These are phyloP conservation scores for Cyberlindnera subsufficiens DNA, from an alignment of 805 yeast genomes.

Conservation along the genomic window DNA sequence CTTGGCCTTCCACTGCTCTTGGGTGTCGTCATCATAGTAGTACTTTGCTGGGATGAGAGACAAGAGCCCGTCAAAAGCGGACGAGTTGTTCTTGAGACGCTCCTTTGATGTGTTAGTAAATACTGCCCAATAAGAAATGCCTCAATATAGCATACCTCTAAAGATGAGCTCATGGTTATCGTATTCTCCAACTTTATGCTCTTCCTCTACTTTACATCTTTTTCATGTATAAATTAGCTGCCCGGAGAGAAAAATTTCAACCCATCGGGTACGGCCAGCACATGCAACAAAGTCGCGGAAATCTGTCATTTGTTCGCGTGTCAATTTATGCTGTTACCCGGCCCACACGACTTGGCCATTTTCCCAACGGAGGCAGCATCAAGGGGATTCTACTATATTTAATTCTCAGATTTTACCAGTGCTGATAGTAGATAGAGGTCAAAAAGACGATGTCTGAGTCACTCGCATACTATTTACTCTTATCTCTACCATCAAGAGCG, in stretches of 20 bases:
- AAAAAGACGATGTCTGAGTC: conserved; percentile 23
- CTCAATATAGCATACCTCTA: conserved; percentile 44
- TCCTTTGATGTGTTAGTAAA: conserved; percentile 36
- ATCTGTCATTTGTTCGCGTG: not conserved
- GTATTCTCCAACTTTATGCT: not conserved
- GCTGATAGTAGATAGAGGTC: too few species aligned
- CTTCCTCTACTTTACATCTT: not conserved
- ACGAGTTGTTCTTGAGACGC: conserved; percentile 69
- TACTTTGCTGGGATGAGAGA: conserved; percentile 92
- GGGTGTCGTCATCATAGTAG: conserved; percentile 86
- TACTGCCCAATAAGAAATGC: not conserved
- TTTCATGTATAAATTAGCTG: not conserved
- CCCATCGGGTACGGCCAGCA: conserved; percentile 4
- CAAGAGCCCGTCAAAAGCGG: conserved; percentile 82
- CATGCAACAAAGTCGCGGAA: conserved; percentile 2
- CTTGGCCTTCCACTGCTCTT: conserved; percentile 86
- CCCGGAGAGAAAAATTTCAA: conserved; percentile 3
- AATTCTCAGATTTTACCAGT: too few species aligned
- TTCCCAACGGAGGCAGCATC: too few species aligned
- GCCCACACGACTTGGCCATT: not conserved
- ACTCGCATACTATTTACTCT: conserved; percentile 41
- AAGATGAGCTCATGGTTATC: conserved; percentile 43
- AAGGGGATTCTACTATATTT: too few species aligned
- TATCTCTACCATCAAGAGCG: conserved; percentile 50
- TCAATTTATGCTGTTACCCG: not conserved